These are phyloP conservation scores for Fistulinella staudtii DNA, from an alignment of 1,284 basidiomycete genomes.

Conservation along the genomic window DNA sequence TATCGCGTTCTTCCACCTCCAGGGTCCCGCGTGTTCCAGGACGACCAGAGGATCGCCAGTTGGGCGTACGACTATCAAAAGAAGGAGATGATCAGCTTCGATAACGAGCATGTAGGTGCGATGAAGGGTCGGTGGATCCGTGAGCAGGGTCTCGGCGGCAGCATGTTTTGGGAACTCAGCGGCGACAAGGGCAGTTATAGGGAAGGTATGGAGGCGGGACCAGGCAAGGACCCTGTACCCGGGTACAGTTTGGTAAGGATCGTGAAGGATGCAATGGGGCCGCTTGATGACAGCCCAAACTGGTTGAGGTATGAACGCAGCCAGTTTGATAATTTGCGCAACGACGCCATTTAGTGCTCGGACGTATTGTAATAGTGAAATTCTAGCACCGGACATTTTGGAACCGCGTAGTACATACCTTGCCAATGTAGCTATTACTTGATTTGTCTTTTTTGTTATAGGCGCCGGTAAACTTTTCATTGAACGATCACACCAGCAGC, in stretches of 20 bases:
- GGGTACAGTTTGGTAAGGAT: constrained; percentile 62
- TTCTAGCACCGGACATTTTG: constrained; percentile 1
- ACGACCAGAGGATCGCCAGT: constrained; percentile 58
- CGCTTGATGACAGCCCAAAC: constrained; percentile 60
- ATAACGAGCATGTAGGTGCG: constrained; percentile 62
- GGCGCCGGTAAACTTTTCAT: no score
- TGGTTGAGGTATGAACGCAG: constrained; percentile 72
- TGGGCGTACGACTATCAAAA: constrained; percentile 70
- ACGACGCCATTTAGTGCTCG: constrained; percentile 39
- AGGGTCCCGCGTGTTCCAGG: constrained; percentile 56
- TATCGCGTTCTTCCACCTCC: constrained; percentile 75
- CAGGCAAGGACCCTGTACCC: constrained; percentile 57
- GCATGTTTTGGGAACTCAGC: constrained; percentile 86
- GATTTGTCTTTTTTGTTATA: constrained; percentile 12
- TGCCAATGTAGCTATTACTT: constrained; percentile 1
- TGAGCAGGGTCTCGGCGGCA: constrained; percentile 67
- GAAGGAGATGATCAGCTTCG: constrained; percentile 78
- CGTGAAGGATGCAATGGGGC: constrained; percentile 73
- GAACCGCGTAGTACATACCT: constrained; percentile 2
- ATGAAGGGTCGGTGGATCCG: constrained; percentile 77
- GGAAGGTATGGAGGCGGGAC: constrained; percentile 67
- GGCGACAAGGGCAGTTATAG: constrained; percentile 68
- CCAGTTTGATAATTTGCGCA: constrained; percentile 71
- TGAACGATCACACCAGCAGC: no score
- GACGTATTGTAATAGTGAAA: background rate